These are phyloP conservation scores for Pterocarpus santalinus DNA, from an alignment of 306 rosid genomes.

Conservation along the genomic window DNA sequence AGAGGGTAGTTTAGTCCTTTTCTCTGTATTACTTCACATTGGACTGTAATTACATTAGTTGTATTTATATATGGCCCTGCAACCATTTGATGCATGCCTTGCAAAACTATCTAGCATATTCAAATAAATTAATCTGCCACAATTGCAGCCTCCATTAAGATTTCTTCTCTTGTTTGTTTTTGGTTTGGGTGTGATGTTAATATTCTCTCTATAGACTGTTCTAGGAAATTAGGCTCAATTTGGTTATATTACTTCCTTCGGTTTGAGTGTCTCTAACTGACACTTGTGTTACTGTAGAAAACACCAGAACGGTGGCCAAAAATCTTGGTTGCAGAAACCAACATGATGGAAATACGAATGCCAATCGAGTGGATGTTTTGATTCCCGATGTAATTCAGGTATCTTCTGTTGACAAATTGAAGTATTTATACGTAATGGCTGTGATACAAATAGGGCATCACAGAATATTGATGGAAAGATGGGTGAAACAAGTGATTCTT, in stretches of 20 bases:
- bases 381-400: slow-evolving; percentile 98
- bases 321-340: slow-evolving; percentile 85
- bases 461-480: slow-evolving; percentile 12
- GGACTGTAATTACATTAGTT: background rate
- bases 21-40: background rate
- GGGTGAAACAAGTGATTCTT: slow-evolving; percentile 35
- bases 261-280: slow-evolving; percentile 29
- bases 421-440: slow-evolving; percentile 34
- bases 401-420: slow-evolving; percentile 33
- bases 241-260: slow-evolving; percentile 25
- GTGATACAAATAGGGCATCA: slow-evolving; percentile 15
- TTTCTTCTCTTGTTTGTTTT: slow-evolving; percentile 25
- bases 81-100: background rate
- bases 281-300: slow-evolving; percentile 64
- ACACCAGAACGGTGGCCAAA: slow-evolving; percentile 85
- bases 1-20: background rate
- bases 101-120: background rate
- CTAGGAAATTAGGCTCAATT: slow-evolving; percentile 10
- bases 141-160: background rate
- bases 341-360: slow-evolving; percentile 50
- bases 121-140: background rate
- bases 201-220: background rate
- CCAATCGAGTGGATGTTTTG: slow-evolving; percentile 78
- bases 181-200: slow-evolving; percentile 9
- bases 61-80: background rate